Conservation (phyloP, 2,329 filamentous ascomycete genomes). For the Trichoderma sp. region DNA sequence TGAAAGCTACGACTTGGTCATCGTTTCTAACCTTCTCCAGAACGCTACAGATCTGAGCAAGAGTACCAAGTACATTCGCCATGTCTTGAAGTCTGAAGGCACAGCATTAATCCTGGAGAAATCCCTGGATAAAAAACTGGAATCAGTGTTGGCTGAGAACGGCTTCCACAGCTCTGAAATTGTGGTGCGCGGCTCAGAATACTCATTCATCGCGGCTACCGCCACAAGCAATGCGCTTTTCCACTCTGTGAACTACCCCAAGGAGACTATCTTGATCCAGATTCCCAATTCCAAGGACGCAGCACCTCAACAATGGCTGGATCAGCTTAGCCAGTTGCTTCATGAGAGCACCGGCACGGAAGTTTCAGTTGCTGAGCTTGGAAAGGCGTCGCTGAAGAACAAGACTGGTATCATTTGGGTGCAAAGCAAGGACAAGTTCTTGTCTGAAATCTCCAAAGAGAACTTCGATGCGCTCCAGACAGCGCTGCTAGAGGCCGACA, state of each 20-base stretch:
- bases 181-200: not conserved
- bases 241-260: not conserved
- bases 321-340: not conserved
- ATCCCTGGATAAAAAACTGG: not conserved
- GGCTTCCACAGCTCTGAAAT: not conserved
- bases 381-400: not conserved
- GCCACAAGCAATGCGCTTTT: not conserved
- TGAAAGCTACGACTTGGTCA: slow-evolving; percentile 41
- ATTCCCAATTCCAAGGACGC: not conserved
- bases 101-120: not conserved
- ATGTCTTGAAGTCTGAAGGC: not conserved
- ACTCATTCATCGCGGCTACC: not conserved
- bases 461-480: not conserved
- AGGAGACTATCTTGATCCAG: not conserved
- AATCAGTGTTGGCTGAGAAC: not conserved
- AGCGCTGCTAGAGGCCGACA: not conserved
- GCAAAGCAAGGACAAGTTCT: not conserved
- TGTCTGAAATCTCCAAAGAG: not conserved
- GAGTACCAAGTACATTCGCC: not conserved
- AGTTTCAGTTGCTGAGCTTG: not conserved
- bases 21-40: slow-evolving; percentile 38
- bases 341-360: not conserved
- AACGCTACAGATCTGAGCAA: not conserved
- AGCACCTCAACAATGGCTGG: not conserved
- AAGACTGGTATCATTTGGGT: not conserved